Percentiles rank a stretch among this genome's conserved stretches.
These are phyloP conservation scores for Alternaria longipes DNA, from an alignment of 2,329 filamentous ascomycete species.

Conservation along the genomic window DNA sequence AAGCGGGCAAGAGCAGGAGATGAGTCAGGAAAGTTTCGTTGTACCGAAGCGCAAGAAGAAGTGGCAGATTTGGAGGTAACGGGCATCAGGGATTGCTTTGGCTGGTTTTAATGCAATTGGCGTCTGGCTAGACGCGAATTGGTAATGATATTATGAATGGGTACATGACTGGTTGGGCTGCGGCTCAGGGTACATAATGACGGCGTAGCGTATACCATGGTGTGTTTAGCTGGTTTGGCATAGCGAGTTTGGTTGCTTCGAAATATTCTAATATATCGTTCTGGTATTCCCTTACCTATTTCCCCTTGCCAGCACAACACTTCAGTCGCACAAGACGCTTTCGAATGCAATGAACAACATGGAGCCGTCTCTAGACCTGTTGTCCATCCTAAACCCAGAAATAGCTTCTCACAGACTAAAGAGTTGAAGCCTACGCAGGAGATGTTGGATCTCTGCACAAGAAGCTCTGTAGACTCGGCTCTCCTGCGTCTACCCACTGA, in stretches of 20 bases:
- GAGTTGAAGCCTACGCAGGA: too few species aligned
- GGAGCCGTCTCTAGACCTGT: neutral
- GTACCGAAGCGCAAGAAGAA: constrained; percentile 51
- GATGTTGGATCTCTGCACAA: too few species aligned
- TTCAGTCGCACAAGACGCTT: neutral
- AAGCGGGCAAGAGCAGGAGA: constrained; percentile 41
- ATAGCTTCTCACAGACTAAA: too few species aligned
- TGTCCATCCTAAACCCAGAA: too few species aligned
- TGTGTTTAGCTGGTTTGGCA: constrained; percentile 5
- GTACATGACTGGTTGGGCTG: neutral
- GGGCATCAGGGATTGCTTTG: neutral
- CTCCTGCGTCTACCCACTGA: too few species aligned
- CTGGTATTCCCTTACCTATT: neutral
- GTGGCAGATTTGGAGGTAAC: constrained; percentile 50
- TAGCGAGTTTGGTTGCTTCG: neutral
- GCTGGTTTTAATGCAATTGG: constrained; percentile 1
- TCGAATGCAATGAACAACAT: neutral
- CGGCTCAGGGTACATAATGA: constrained; percentile 1
- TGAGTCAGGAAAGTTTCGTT: constrained; percentile 46
- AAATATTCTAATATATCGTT: neutral
- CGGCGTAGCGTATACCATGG: constrained; percentile 7
- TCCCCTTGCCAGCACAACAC: neutral
- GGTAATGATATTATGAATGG: constrained; percentile 16
- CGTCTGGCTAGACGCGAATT: neutral
- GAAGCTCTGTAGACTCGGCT: too few species aligned